Evolutionary conservation across 345 rosid genomes (phyloP).

Genomic region (Trapa bicornis): DNA sequence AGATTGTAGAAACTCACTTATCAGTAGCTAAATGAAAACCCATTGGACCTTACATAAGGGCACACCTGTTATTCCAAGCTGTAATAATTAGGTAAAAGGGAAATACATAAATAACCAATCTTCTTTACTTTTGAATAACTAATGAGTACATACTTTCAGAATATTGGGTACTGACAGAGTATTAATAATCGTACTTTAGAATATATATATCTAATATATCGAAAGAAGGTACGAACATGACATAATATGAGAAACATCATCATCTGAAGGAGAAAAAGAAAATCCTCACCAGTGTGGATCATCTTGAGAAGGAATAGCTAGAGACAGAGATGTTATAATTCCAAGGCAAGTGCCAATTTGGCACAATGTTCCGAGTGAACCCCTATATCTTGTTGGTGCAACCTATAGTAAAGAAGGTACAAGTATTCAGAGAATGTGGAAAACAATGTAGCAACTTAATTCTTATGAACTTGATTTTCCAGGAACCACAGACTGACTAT

Average conservation of each 20-base stretch:
- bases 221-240: not conserved
- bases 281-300: conserved; percentile 64
- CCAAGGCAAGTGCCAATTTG: conserved; percentile 72
- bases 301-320: conserved; percentile 48
- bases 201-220: not conserved
- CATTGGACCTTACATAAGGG: too few relatives aligned
- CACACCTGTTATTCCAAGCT: not conserved
- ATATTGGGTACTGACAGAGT: not conserved
- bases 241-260: not conserved
- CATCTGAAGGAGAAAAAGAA: conserved; percentile 5
- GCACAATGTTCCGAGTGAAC: conserved; percentile 51
- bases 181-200: not conserved
- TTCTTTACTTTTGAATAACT: not conserved
- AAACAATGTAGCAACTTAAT: not conserved
- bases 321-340: conserved; percentile 41
- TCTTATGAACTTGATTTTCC: conserved; percentile 1
- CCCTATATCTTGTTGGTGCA: conserved; percentile 68
- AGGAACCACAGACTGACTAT: not conserved
- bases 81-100: not conserved
- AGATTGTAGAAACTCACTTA: not conserved
- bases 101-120: not conserved
- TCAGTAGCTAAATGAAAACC: not conserved
- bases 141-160: not conserved
- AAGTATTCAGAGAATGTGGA: not conserved
- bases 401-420: conserved; percentile 28